Evolutionary conservation across 73 alveolate genomes (phyloP).

Genomic region (Tetrahymena malaccensis): DNA sequence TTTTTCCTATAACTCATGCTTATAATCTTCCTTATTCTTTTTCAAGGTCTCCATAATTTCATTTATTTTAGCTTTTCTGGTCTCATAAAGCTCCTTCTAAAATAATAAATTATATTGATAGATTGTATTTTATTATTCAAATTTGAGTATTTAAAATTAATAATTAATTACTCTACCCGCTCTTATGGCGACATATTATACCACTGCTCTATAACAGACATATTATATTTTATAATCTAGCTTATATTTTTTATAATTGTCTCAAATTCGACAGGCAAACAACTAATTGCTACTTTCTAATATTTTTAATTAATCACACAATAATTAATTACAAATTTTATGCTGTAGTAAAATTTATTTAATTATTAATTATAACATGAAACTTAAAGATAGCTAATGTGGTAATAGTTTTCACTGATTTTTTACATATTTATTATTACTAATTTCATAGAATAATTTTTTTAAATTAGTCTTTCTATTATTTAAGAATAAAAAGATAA

Average conservation of each 20-base stretch:
- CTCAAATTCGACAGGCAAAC: background rate
- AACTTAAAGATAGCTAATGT: no score
- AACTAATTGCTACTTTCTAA: background rate
- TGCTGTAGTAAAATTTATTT: no score
- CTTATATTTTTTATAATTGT: background rate
- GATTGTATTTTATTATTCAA: background rate
- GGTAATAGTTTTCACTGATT: no score
- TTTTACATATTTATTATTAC: no score
- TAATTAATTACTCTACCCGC: background rate
- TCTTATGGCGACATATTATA: background rate
- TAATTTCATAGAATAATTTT: no score
- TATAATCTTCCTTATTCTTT: background rate
- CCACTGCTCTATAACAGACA: background rate
- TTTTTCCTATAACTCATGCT: background rate
- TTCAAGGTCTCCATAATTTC: background rate
- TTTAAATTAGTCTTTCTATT: no score
- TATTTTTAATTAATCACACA: no score
- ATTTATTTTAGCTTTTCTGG: background rate
- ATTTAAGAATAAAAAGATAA: no score
- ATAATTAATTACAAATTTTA: no score
- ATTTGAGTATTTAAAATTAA: background rate
- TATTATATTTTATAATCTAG: background rate
- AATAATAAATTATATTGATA: background rate
- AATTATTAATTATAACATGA: no score
- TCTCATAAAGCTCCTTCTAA: background rate